A percentile compares a stretch with the other conserved stretches of the same genome.
These are phyloP conservation scores for Myxozyma neotropica DNA, from an alignment of 805 yeast genomes.

Conservation along the genomic window DNA sequence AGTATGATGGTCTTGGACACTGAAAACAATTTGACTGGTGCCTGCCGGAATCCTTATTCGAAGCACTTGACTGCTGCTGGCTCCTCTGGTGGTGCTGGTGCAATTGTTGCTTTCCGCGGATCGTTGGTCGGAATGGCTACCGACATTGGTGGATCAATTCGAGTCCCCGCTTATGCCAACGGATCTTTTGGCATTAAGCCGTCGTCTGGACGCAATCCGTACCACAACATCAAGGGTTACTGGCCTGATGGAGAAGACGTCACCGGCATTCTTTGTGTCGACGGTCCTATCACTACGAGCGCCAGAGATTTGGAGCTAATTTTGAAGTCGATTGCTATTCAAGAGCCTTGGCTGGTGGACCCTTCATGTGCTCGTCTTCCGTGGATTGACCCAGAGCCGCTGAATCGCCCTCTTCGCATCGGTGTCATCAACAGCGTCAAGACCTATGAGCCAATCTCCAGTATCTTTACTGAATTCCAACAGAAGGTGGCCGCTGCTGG, in stretches of 20 bases:
- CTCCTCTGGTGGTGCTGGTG: conserved; percentile 59
- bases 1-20: conserved; percentile 56
- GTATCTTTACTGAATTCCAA: conserved; percentile 54
- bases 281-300: conserved; percentile 52
- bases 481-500: conserved; percentile 60
- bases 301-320: conserved; percentile 48
- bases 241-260: conserved; percentile 53
- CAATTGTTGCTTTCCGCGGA: conserved; percentile 50
- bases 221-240: conserved; percentile 50
- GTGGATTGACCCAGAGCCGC: conserved; percentile 44
- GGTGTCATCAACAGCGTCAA: conserved; percentile 35
- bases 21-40: conserved; percentile 50
- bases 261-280: conserved; percentile 47
- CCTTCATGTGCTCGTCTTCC: conserved; percentile 54
- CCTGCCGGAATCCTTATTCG: conserved; percentile 52
- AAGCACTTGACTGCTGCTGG: conserved; percentile 53
- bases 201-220: conserved; percentile 39
- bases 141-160: conserved; percentile 57
- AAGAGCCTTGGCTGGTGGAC: conserved; percentile 53
- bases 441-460: conserved; percentile 48
- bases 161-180: conserved; percentile 52
- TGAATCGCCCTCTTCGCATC: conserved; percentile 38
- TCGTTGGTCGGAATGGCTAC: conserved; percentile 55
- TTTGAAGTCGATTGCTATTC: conserved; percentile 45
- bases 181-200: conserved; percentile 51